Percentiles rank a stretch among this genome's conserved stretches.
phyloP scores from a whole-genome alignment of 2,329 filamentous ascomycete genomes.

The Cladosporium phlei region DNA sequence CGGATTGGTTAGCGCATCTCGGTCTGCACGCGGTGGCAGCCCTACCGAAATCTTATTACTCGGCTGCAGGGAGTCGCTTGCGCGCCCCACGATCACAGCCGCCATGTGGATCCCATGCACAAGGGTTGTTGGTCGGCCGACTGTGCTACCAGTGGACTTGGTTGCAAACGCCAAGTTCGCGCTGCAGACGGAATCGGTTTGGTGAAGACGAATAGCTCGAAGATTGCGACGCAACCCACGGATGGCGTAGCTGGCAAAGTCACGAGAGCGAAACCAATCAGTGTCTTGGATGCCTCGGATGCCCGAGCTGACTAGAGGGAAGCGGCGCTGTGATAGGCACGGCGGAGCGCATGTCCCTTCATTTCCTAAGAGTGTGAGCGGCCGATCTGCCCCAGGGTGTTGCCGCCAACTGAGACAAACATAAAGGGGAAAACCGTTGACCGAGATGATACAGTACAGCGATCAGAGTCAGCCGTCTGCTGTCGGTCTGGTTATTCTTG shows the following conservation, averaged over 20 bases:
- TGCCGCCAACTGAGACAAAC: not conserved
- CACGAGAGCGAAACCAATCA: no score
- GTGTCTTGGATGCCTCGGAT: constrained; percentile 4
- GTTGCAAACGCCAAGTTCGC: no score
- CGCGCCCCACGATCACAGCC: not conserved
- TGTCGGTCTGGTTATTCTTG: not conserved
- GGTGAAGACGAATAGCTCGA: not conserved
- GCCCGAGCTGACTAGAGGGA: not conserved
- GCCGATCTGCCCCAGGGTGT: not conserved
- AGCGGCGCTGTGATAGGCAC: constrained; percentile 3
- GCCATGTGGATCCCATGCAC: not conserved
- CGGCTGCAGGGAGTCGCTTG: not conserved
- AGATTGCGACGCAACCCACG: not conserved
- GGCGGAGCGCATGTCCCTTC: constrained; percentile 2
- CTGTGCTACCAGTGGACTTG: not conserved
- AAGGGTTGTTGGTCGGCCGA: not conserved
- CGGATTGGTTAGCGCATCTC: not conserved
- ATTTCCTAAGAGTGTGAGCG: not conserved
- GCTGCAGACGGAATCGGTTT: no score
- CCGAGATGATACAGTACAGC: no score
- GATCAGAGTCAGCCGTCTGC: no score
- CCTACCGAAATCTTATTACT: no score
- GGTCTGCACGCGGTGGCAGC: constrained; percentile 1
- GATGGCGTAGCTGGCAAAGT: no score
- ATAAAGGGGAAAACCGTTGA: not conserved